Base-by-base conservation (phyloP, 208 protist species). In the Kentomonas sorsogonicus region DNA sequence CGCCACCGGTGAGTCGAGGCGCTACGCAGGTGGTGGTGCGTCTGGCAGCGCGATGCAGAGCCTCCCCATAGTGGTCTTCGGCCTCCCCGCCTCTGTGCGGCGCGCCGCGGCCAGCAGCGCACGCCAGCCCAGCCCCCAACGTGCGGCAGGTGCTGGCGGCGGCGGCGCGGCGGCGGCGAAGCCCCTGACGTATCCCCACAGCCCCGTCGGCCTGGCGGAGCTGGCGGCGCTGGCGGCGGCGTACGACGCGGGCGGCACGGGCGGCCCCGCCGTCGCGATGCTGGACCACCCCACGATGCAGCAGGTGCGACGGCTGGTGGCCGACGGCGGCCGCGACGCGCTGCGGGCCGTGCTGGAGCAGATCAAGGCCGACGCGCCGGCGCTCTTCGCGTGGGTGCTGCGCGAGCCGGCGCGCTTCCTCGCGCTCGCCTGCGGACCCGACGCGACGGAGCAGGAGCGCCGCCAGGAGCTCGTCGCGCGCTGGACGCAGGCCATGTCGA, bases 351-450 rank as follows among this genome's bases (percentile, higher is more conserved):
- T 85, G 0, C 54, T 91, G 34, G 55, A 47, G 46, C 74, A 83
- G 26, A 77, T 90, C 22, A 36, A 57, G 6, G 29, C 57, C 26
- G 68, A 74, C 18, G 52, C 74, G 29, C 75, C 83, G 6, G 40
- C 56, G 0, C 59, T 91, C 57, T 79, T 85, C 41, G 65, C 45
- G 46, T 91, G 77, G 76, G 72, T 91, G 38, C 47, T 66, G 38
- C 51, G 41, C 3, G 69, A 87, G 36, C 54, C 76, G 26, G 54
- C 59, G 41, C 51, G 66, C 31, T 84, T 91, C 53, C 53, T 91
- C n/a, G n/a, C n/a, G n/a, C n/a, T n/a, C n/a, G n/a, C n/a, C n/a
- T n/a, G n/a, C n/a, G n/a, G n/a, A n/a, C n/a, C n/a, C n/a, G n/a
- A n/a, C n/a, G n/a, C n/a, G n/a, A n/a, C n/a, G n/a, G n/a, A n/a